Conservation (phyloP, 2,329 filamentous ascomycete species). For the Emmonsia crescens region DNA sequence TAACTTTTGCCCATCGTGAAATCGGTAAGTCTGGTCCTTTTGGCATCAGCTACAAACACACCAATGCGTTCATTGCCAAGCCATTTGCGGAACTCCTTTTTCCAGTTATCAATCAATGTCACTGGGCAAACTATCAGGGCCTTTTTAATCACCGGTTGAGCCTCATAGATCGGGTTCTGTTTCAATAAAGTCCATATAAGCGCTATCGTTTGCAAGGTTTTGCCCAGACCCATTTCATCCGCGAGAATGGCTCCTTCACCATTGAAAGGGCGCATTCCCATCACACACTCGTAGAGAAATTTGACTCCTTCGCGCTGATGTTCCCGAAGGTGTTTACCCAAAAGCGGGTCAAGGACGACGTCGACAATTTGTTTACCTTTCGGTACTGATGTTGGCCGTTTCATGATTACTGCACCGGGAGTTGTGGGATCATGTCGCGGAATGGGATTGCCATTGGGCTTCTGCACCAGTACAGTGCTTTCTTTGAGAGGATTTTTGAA, state of each 20-base stretch:
- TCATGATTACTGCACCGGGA: slow-evolving; percentile 56
- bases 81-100: slow-evolving; percentile 64
- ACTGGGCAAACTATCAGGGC: slow-evolving; percentile 64
- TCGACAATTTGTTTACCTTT: slow-evolving; percentile 58
- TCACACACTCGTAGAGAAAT: slow-evolving; percentile 65
- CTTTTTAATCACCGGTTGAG: slow-evolving; percentile 53
- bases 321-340: slow-evolving; percentile 51
- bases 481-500: slow-evolving; percentile 55
- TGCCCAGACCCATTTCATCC: slow-evolving; percentile 67
- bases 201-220: slow-evolving; percentile 62
- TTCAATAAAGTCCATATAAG: slow-evolving; percentile 62
- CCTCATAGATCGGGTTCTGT: slow-evolving; percentile 55
- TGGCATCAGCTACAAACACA: slow-evolving; percentile 54
- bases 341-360: slow-evolving; percentile 59
- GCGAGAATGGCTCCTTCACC: slow-evolving; percentile 61
- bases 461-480: slow-evolving; percentile 40
- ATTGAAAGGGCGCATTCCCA: slow-evolving; percentile 56
- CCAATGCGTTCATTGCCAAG: slow-evolving; percentile 59
- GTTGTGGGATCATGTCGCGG: slow-evolving; percentile 56
- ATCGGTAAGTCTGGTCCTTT: slow-evolving; percentile 50
- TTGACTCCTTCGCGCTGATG: slow-evolving; percentile 60
- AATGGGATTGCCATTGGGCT: slow-evolving; percentile 37
- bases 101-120: slow-evolving; percentile 62
- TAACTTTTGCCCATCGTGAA: slow-evolving; percentile 60
- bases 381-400: slow-evolving; percentile 44